A percentile compares a stretch with the other conserved stretches of the same genome.
phyloP scores from a whole-genome alignment of 768 basidiomycete genomes.

The Cyclocybe cylindracea region DNA sequence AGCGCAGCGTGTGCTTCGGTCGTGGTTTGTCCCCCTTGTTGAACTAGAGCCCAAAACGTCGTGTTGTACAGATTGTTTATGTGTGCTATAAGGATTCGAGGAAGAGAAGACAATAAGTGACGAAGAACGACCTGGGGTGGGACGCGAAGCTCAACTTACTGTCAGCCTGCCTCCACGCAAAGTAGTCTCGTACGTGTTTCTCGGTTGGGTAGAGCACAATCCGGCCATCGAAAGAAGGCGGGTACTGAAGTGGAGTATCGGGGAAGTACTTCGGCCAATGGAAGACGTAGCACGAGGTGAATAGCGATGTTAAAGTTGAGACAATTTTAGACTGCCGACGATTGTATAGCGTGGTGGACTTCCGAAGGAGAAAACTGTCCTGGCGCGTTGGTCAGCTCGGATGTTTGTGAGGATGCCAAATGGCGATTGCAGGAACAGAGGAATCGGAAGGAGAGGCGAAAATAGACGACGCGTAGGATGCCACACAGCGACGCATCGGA shows the following conservation, averaged over 20 bases:
- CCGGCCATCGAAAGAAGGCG: conserved; percentile 92
- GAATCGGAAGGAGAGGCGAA: too few species aligned
- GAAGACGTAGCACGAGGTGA: conserved; percentile 89
- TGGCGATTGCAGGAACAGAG: conserved; percentile 1
- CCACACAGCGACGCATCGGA: too few species aligned
- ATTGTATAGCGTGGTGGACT: conserved; percentile 76
- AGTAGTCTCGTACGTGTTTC: conserved; percentile 84
- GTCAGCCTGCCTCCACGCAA: conserved; percentile 94
- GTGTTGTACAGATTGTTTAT: conserved; percentile 99
- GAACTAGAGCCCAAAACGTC: conserved; percentile 90
- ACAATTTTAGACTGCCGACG: conserved; percentile 87
- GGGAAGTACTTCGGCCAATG: conserved; percentile 85
- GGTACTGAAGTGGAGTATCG: conserved; percentile 67
- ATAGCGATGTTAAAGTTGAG: conserved; percentile 79
- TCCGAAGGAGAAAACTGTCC: conserved; percentile 83
- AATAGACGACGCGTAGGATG: too few species aligned
- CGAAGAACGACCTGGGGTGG: conserved; percentile 1
- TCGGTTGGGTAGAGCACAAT: conserved; percentile 79
- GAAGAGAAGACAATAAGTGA: conserved; percentile 3
- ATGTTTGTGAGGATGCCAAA: conserved; percentile 2
- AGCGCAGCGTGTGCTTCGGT: conserved; percentile 82
- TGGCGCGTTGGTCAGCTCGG: conserved; percentile 9
- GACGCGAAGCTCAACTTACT: conserved; percentile 57
- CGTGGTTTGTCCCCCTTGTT: conserved; percentile 75
- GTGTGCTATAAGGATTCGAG: conserved; percentile 61